Conservation (phyloP, 2,329 filamentous ascomycete species). For the Fusarium ramigenum region DNA sequence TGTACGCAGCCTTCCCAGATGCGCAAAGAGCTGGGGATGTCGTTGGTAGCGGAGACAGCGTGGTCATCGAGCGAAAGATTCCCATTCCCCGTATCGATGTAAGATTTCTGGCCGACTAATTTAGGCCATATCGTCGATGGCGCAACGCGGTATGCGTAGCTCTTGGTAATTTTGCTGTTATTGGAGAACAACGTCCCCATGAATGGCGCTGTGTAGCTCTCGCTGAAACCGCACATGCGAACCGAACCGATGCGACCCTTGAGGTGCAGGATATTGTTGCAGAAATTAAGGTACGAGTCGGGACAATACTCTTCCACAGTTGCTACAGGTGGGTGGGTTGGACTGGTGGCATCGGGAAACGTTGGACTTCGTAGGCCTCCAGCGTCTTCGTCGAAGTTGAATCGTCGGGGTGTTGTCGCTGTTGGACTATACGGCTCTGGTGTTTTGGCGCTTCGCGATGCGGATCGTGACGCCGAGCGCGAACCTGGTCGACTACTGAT, state of each 20-base stretch:
- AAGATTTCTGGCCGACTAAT: conserved; percentile 43
- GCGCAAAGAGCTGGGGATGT: background rate
- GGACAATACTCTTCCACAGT: conserved; percentile 42
- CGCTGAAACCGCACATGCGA: conserved; percentile 51
- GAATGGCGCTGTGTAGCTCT: conserved; percentile 44
- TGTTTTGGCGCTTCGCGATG: conserved; percentile 7
- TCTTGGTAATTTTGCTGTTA: background rate
- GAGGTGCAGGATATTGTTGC: conserved; percentile 45
- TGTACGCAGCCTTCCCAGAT: conserved; percentile 40
- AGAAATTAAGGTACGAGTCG: conserved; percentile 45
- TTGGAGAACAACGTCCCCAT: conserved; percentile 42
- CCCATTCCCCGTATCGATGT: conserved; percentile 40
- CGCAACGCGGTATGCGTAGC: conserved; percentile 42
- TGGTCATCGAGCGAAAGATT: conserved; percentile 37
- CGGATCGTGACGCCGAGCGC: conserved; percentile 14
- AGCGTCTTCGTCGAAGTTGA: background rate
- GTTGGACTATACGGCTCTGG: conserved; percentile 10
- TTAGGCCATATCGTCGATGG: conserved; percentile 47
- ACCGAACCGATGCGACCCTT: conserved; percentile 44
- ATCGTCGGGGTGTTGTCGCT: background rate
- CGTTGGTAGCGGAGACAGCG: background rate
- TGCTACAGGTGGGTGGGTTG: background rate
- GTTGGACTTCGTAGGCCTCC: background rate
- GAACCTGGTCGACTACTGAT: conserved; percentile 23
- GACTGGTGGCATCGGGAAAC: background rate